phyloP scores from a whole-genome alignment of 2,329 filamentous ascomycete species.

The Thielaviopsis punctulata region DNA sequence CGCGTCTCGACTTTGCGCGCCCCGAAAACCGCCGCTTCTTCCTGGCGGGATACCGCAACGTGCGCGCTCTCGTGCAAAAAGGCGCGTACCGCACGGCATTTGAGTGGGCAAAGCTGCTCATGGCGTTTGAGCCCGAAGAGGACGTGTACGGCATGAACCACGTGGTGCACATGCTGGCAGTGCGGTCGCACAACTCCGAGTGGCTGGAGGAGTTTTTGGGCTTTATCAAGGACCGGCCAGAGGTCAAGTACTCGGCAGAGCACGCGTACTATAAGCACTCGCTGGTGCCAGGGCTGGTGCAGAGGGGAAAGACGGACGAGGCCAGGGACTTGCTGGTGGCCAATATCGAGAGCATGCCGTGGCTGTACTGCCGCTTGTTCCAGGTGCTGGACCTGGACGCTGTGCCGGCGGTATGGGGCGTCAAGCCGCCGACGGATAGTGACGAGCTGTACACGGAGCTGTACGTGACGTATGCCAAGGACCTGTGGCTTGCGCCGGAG shows the following conservation, averaged over 20 bases:
- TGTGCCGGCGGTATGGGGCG: conserved; percentile 71
- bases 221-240: conserved; percentile 18
- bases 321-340: conserved; percentile 46
- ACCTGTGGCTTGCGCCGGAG: conserved; percentile 71
- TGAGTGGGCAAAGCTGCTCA: conserved; percentile 79
- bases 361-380: conserved; percentile 68
- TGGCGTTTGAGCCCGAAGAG: conserved; percentile 48
- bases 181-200: conserved; percentile 61
- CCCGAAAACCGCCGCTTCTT: conserved; percentile 87
- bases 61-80: conserved; percentile 68
- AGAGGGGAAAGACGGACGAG: conserved; percentile 46
- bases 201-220: conserved; percentile 57
- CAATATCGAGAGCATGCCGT: conserved; percentile 61
- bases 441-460: conserved; percentile 51
- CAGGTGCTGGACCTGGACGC: conserved; percentile 63
- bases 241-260: conserved; percentile 23
- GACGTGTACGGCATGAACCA: conserved; percentile 77
- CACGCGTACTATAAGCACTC: conserved; percentile 59
- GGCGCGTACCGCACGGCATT: conserved; percentile 88
- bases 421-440: conserved; percentile 45
- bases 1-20: conserved; percentile 61
- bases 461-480: conserved; percentile 60
- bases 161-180: conserved; percentile 65
- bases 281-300: conserved; percentile 56
- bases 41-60: conserved; percentile 77